Percentiles rank a stretch among this genome's conserved stretches.
phyloP scores from a whole-genome alignment of 495 filamentous ascomycete genomes.

The Podospora didyma region DNA sequence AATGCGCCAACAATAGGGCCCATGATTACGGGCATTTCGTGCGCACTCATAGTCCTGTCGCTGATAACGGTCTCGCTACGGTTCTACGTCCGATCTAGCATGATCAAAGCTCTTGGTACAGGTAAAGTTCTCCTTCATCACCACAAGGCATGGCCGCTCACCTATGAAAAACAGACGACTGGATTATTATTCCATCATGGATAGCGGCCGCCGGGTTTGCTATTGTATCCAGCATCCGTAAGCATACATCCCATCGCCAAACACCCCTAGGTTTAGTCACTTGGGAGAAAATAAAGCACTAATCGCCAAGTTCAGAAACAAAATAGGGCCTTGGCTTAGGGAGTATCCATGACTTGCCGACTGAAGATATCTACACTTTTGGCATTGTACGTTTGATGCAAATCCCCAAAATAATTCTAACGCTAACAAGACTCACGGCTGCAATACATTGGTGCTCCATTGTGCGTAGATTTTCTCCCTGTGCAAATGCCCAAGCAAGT shows the following conservation, averaged over 20 bases:
- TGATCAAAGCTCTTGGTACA: conserved; percentile 32
- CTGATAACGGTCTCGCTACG: conserved; percentile 32
- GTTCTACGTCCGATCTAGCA: conserved; percentile 28
- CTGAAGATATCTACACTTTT: conserved; percentile 34
- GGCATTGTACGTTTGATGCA: conserved; percentile 26
- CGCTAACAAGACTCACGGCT: conserved; percentile 19
- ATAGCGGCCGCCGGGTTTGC: conserved; percentile 29
- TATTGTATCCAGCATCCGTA: conserved; percentile 26
- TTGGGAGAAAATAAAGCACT: background rate
- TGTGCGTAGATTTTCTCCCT: conserved; percentile 22
- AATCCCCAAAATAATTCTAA: background rate
- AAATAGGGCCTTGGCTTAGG: conserved; percentile 39
- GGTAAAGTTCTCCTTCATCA: conserved; percentile 19
- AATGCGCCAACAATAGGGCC: conserved; percentile 35
- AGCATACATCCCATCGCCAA: conserved; percentile 7
- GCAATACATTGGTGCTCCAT: conserved; percentile 38
- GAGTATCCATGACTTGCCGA: conserved; percentile 28
- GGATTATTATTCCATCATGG: conserved; percentile 35
- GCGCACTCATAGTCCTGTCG: conserved; percentile 29
- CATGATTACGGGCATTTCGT: conserved; percentile 29
- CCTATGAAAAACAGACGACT: conserved; percentile 29
- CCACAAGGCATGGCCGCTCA: background rate
- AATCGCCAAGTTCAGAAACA: conserved; percentile 26
- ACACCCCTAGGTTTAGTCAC: too few relatives aligned
- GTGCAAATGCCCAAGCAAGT: background rate